Base-by-base conservation (phyloP, 2,329 filamentous ascomycete genomes). In the Aspergillus viridinutans region DNA sequence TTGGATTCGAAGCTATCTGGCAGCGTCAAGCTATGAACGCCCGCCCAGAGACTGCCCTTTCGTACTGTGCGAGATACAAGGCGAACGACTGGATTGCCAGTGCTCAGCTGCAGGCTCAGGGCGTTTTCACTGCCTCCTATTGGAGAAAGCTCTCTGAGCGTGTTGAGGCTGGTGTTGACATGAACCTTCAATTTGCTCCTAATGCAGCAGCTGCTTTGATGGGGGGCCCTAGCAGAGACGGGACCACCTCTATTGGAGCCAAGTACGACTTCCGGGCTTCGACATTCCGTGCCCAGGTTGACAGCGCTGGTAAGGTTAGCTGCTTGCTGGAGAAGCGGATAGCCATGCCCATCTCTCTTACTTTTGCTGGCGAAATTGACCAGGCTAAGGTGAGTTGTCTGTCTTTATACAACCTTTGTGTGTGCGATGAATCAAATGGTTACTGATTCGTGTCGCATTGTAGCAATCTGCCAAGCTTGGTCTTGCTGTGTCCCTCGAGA, bases 241-340 rank as follows among this genome's bases (percentile, higher is more conserved):
- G 94, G 55, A 84, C 90, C 60, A 92, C 95, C 54, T 91, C 92
- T 54, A 84, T 97, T 68, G 94, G 93, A 69, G 90, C 92, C 73
- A 99, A 99, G 80, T 99, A 99, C 79, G 93, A 97, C 75, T 99
- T 99, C 85, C 86, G 90, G 72, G 90, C 92, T 79, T 94, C 90
- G 55, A 94, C 91, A 52, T 96, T 97, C 86, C 87, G 93, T 64
- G 94, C 93, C 48, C 94, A 99, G 80, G 84, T 97, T 67, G 94
- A 99, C 79, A 95, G 92, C 70, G 87, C 90, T 74, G 94, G 94
- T 74, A 96, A 96, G 81, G 83, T 99, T 60, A 90, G 89, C 77
- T 94, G 91, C 73, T 79, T 97, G 70, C 80, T 97, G 66, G 94
- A 99, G 83, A 97, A 97, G 86, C 88, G 92, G 71, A 90, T 99